Conservation (phyloP, 768 basidiomycete genomes). For the Kwoniella botswanensis region DNA sequence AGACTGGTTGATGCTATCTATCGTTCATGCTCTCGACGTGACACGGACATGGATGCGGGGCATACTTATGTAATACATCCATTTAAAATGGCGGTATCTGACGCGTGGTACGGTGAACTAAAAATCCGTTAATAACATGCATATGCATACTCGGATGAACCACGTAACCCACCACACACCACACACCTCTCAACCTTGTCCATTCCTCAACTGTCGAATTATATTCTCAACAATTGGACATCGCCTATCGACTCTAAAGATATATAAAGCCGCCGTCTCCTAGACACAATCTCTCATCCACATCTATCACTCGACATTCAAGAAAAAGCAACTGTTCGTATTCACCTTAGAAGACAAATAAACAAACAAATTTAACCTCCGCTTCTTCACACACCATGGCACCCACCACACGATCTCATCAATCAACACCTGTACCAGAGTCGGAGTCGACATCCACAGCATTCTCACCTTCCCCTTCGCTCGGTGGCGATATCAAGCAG, state of each 20-base stretch:
- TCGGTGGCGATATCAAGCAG: slow-evolving; percentile 22
- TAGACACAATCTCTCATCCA: not conserved
- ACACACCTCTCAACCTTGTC: not conserved
- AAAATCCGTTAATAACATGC: not conserved
- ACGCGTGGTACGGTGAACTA: not conserved
- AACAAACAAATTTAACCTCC: not conserved
- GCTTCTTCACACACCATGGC: slow-evolving; percentile 26
- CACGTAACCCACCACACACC: slow-evolving; percentile 12
- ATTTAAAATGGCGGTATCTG: not conserved
- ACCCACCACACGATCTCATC: slow-evolving; percentile 42
- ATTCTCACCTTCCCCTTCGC: slow-evolving; percentile 11
- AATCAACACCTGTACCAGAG: slow-evolving; percentile 39
- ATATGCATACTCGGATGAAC: slow-evolving; percentile 2
- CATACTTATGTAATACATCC: not conserved
- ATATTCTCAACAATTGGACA: not conserved
- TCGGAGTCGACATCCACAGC: slow-evolving; percentile 25
- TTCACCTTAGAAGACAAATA: not conserved
- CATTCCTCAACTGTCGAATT: not conserved
- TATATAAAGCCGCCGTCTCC: not conserved
- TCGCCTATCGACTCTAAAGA: no score
- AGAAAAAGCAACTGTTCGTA: not conserved
- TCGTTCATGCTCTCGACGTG: not conserved
- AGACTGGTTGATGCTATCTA: not conserved
- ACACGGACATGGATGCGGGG: not conserved
- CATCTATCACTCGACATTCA: not conserved